Evolutionary conservation across 129 eudicot genomes (phyloP).

Genomic region (Centrapalus pauciflorus): DNA sequence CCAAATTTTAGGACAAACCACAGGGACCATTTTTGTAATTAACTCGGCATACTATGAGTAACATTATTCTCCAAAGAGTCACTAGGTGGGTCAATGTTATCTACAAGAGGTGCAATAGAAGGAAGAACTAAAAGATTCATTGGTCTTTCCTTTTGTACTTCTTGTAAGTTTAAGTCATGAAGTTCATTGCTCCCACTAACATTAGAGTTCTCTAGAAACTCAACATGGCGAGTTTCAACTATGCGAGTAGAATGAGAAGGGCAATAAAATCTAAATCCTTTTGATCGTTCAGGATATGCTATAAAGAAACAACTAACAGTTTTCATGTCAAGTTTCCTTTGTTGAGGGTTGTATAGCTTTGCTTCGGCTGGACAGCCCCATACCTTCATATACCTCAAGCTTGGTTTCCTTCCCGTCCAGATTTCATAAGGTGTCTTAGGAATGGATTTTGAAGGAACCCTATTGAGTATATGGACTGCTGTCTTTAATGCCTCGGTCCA

Average conservation of each 20-base stretch:
- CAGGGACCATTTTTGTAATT: no score
- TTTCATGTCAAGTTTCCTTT: conserved; percentile 14
- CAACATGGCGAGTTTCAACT: not conserved
- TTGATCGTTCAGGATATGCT: not conserved
- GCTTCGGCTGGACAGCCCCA: not conserved
- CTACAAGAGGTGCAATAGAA: not conserved
- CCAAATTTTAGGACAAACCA: no score
- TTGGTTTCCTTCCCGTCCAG: no score
- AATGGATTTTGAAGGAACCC: not conserved
- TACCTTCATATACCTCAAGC: not conserved
- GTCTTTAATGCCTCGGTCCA: not conserved
- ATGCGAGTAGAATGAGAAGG: conserved; percentile 6
- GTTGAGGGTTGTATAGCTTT: not conserved
- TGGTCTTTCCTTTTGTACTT: not conserved
- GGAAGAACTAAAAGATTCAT: not conserved
- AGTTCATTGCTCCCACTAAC: not conserved
- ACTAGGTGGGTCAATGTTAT: not conserved
- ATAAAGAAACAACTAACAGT: no score
- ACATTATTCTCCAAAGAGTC: not conserved
- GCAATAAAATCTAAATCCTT: conserved; percentile 14
- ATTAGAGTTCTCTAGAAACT: not conserved
- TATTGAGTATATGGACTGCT: not conserved
- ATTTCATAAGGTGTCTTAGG: not conserved
- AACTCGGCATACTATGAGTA: not conserved
- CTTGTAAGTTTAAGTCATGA: not conserved